Conservation (phyloP, 257 asterid genomes). For the Salvia splendens region DNA sequence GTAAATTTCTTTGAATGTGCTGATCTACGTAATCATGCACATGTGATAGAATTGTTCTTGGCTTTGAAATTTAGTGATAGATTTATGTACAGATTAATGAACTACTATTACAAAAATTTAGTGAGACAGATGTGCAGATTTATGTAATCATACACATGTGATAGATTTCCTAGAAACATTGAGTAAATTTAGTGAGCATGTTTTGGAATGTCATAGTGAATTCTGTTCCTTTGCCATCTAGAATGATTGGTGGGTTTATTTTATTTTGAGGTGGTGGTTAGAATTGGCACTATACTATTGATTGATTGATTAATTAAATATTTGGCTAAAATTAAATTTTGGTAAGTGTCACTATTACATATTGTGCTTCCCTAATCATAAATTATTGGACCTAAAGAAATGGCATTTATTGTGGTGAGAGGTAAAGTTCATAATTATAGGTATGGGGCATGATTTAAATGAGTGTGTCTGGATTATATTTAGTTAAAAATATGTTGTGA, state of each 20-base stretch:
- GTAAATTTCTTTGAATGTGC: background rate
- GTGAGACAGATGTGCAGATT: background rate
- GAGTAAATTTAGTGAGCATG: background rate
- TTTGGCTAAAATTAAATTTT: background rate
- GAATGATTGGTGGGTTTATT: background rate
- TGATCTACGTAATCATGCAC: slow-evolving; percentile 1
- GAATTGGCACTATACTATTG: slow-evolving; percentile 1
- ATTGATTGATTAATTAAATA: slow-evolving; percentile 11
- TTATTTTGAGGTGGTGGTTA: background rate
- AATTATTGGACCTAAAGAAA: background rate
- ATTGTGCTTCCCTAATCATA: slow-evolving; percentile 3
- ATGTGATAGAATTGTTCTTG: slow-evolving; percentile 1
- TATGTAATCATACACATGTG: background rate
- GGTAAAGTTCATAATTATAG: background rate
- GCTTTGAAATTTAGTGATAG: slow-evolving; percentile 3
- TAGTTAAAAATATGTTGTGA: background rate
- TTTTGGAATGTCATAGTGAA: background rate
- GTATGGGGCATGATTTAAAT: background rate
- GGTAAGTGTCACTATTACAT: slow-evolving; percentile 16
- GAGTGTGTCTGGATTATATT: background rate
- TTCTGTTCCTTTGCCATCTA: background rate
- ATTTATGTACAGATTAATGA: too few relatives aligned
- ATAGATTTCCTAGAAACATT: background rate
- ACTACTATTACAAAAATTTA: too few relatives aligned
- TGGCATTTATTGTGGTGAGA: background rate